phyloP scores from a whole-genome alignment of 345 rosid genomes.

The Aegle marmelos region DNA sequence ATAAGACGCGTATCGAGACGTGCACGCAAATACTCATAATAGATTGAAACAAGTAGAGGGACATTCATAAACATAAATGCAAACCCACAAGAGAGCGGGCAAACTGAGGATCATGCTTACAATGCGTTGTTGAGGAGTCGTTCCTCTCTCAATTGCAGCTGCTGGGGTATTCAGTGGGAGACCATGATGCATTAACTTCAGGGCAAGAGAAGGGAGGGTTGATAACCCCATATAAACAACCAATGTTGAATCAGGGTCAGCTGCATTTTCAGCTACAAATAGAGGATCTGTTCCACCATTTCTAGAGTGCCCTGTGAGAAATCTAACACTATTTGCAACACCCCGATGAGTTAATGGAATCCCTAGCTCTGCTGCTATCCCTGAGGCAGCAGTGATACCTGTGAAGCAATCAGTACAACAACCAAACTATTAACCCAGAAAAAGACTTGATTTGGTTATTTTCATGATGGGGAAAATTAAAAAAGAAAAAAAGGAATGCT shows the following conservation, averaged over 20 bases:
- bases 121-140: slow-evolving; percentile 73
- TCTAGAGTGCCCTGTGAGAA: slow-evolving; percentile 89
- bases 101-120: slow-evolving; percentile 39
- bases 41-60: neutral
- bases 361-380: slow-evolving; percentile 93
- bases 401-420: slow-evolving; percentile 22
- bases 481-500: neutral
- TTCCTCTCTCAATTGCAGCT: slow-evolving; percentile 87
- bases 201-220: slow-evolving; percentile 83
- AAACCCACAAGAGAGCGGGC: neutral
- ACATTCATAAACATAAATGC: neutral
- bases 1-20: neutral
- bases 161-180: slow-evolving; percentile 80
- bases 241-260: slow-evolving; percentile 84
- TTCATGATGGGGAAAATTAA: too few relatives aligned
- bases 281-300: slow-evolving; percentile 85
- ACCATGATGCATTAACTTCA: slow-evolving; percentile 81
- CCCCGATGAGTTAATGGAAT: slow-evolving; percentile 95
- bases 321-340: slow-evolving; percentile 81
- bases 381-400: slow-evolving; percentile 98
- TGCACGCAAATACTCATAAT: neutral
- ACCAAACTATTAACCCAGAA: neutral
- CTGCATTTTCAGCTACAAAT: slow-evolving; percentile 86
- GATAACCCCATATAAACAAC: slow-evolving; percentile 97
- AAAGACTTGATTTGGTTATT: neutral